Conservation (phyloP, 257 asterid species). For the Solanum etuberosum region DNA sequence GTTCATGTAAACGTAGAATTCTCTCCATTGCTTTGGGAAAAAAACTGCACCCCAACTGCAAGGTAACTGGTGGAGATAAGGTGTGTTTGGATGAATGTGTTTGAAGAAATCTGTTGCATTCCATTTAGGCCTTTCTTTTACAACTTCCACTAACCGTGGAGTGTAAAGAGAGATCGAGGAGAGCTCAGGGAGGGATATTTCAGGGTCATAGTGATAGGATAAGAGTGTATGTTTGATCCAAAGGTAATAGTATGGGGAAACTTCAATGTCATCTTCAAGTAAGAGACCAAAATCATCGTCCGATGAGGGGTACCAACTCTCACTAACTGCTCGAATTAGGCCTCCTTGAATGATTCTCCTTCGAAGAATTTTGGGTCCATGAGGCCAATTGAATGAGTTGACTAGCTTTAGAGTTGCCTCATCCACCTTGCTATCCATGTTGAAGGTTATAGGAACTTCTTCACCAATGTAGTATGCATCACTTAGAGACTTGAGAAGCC, state of each 20-base stretch:
- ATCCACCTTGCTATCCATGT: constrained; percentile 86
- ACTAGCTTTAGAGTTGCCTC: constrained; percentile 58
- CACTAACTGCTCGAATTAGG: constrained; percentile 82
- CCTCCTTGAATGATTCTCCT: constrained; percentile 98
- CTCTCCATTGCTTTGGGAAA: constrained; percentile 92
- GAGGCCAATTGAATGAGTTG: constrained; percentile 65
- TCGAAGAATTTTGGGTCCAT: constrained; percentile 64
- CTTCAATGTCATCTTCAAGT: constrained; percentile 91
- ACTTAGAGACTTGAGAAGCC: constrained; percentile 71
- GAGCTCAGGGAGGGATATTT: constrained; percentile 67
- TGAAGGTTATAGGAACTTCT: constrained; percentile 60
- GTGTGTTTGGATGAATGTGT: constrained; percentile 73
- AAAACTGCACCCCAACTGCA: constrained; percentile 97
- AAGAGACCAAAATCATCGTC: constrained; percentile 79
- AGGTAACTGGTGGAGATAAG: constrained; percentile 89
- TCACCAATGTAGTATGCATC: constrained; percentile 76
- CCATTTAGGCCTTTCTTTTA: constrained; percentile 93
- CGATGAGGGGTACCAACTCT: constrained; percentile 89
- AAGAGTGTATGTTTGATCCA: constrained; percentile 87
- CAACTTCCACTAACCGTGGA: constrained; percentile 82
- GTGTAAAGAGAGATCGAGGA: constrained; percentile 83
- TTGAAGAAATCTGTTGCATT: constrained; percentile 74
- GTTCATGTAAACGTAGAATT: constrained; percentile 92
- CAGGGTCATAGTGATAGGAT: constrained; percentile 83
- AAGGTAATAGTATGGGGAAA: constrained; percentile 76